These are phyloP conservation scores for Taxawa tesnikishii DNA, from an alignment of 2,329 filamentous ascomycete species.

Conservation along the genomic window DNA sequence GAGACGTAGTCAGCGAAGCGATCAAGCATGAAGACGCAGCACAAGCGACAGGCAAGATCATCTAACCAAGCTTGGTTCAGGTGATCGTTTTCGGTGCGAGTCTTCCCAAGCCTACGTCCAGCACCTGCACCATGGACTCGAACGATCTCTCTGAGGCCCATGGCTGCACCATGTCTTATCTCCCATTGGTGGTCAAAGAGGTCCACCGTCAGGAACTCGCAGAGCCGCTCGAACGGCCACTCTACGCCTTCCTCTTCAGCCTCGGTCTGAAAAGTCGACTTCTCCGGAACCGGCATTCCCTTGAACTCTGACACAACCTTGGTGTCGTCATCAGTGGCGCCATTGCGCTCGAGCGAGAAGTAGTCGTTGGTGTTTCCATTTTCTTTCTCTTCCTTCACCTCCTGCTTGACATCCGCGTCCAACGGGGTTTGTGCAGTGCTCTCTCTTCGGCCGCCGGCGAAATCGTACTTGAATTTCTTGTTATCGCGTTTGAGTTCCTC, in stretches of 20 bases:
- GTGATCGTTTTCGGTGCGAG: conserved; percentile 59
- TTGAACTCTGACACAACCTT: conserved; percentile 96
- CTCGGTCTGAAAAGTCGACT: conserved; percentile 73
- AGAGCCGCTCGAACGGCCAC: conserved; percentile 91
- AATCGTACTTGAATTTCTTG: conserved; percentile 67
- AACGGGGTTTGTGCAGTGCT: conserved; percentile 45
- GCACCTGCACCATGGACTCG: conserved; percentile 85
- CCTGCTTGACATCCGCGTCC: conserved; percentile 48
- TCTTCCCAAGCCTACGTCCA: conserved; percentile 61
- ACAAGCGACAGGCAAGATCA: conserved; percentile 86
- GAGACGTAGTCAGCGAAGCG: conserved; percentile 96
- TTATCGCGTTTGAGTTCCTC: conserved; percentile 78
- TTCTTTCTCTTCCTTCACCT: conserved; percentile 45
- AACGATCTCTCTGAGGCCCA: conserved; percentile 84
- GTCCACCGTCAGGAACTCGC: conserved; percentile 86
- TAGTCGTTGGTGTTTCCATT: conserved; percentile 53
- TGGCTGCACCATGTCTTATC: conserved; percentile 86
- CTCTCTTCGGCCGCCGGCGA: conserved; percentile 49
- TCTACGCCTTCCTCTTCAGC: conserved; percentile 65
- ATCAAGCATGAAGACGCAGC: conserved; percentile 94
- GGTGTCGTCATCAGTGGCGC: conserved; percentile 71
- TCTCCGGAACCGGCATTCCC: conserved; percentile 65
- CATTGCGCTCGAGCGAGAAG: conserved; percentile 72
- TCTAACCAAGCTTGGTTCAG: conserved; percentile 82
- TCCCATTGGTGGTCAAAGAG: conserved; percentile 93